Conservation (phyloP, 176 grass and related monocot genomes). For the Bothriochloa decipiens region DNA sequence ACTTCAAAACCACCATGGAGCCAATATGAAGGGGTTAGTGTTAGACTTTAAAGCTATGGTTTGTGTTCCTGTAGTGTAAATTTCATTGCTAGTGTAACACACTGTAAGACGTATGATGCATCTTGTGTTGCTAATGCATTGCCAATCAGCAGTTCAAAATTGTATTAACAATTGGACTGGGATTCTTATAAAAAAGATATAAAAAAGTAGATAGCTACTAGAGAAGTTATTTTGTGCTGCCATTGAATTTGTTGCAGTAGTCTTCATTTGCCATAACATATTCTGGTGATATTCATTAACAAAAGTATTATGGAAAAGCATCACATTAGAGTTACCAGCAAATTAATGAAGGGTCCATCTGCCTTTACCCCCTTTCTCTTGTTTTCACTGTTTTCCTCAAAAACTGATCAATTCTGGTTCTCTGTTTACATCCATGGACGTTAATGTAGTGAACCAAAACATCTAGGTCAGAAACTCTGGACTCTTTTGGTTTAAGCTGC, state of each 20-base stretch:
- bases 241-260: background rate
- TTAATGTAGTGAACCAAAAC: background rate
- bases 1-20: conserved; percentile 99
- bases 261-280: background rate
- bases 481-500: background rate
- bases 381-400: background rate
- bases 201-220: conserved; percentile 1
- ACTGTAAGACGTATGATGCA: conserved; percentile 21
- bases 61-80: conserved; percentile 38
- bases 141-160: conserved; percentile 4
- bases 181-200: background rate
- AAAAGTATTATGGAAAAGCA: background rate
- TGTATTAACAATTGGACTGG: background rate
- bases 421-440: background rate
- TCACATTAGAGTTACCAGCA: background rate
- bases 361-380: background rate
- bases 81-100: conserved; percentile 21
- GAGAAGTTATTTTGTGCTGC: background rate
- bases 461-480: background rate
- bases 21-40: conserved; percentile 97
- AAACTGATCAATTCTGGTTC: background rate
- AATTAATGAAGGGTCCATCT: background rate
- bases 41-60: conserved; percentile 42
- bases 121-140: conserved; percentile 33
- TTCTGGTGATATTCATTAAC: background rate